phyloP scores from a whole-genome alignment of 768 basidiomycete species.

The Mycena filopes region DNA sequence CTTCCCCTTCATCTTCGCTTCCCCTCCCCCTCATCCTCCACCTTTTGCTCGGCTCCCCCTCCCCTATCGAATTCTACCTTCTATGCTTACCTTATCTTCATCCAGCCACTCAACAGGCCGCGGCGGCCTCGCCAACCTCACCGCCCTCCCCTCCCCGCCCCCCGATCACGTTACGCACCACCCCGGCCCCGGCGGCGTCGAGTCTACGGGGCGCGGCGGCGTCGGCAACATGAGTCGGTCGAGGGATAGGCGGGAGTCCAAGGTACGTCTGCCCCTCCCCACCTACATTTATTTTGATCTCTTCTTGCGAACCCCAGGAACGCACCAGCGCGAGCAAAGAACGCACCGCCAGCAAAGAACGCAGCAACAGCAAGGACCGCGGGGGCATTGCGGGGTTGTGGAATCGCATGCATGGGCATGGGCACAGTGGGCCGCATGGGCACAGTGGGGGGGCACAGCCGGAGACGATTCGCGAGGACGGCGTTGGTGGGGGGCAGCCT shows the following conservation, averaged over 20 bases:
- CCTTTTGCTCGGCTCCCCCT: no score
- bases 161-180: conserved; percentile 45
- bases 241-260: conserved; percentile 25
- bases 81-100: no score
- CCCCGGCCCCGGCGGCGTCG: conserved; percentile 40
- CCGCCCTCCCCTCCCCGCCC: conserved; percentile 46
- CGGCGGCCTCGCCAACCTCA: conserved; percentile 74
- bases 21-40: neutral
- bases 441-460: neutral
- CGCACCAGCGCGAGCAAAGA: no score
- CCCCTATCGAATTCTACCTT: no score
- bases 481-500: no score
- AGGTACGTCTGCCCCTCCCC: no score
- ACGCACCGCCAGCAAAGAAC: no score
- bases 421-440: neutral
- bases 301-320: no score
- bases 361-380: conserved; percentile 1
- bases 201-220: conserved; percentile 68
- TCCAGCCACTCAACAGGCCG: conserved; percentile 77
- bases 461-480: conserved; percentile 15
- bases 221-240: conserved; percentile 66
- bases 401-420: conserved; percentile 18
- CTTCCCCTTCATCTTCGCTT: neutral
- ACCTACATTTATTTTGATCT: no score
- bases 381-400: conserved; percentile 30